Conservation (phyloP, 2,329 filamentous ascomycete genomes). For the Ceratocystiopsis minuta region DNA sequence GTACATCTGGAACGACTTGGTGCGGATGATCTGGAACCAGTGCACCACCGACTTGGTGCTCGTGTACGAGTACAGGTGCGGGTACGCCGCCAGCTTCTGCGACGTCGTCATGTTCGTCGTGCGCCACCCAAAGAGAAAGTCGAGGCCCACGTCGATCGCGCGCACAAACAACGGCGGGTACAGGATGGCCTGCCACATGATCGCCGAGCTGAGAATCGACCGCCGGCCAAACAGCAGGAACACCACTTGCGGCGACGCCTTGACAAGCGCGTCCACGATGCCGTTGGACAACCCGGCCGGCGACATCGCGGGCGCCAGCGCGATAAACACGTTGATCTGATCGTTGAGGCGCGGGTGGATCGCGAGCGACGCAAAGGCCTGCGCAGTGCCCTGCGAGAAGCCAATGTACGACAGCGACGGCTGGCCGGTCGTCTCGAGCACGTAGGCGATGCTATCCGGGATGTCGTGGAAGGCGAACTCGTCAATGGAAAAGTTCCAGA, state of each 20-base stretch:
- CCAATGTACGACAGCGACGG: slow-evolving; percentile 85
- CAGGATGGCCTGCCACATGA: slow-evolving; percentile 92
- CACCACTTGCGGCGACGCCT: slow-evolving; percentile 79
- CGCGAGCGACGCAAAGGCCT: slow-evolving; percentile 84
- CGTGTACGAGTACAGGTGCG: slow-evolving; percentile 90
- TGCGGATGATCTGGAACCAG: slow-evolving; percentile 98
- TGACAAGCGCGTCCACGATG: slow-evolving; percentile 82
- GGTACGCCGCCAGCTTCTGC: slow-evolving; percentile 90
- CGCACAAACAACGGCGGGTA: slow-evolving; percentile 89
- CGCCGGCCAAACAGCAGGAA: slow-evolving; percentile 85
- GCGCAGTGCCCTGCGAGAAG: slow-evolving; percentile 91
- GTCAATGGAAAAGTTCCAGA: slow-evolving; percentile 98
- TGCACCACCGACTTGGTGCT: slow-evolving; percentile 95
- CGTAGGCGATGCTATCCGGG: slow-evolving; percentile 82
- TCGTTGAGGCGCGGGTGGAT: slow-evolving; percentile 85
- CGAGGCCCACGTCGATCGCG: slow-evolving; percentile 64
- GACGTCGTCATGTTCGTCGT: slow-evolving; percentile 65
- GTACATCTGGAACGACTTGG: slow-evolving; percentile 93
- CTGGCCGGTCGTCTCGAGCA: slow-evolving; percentile 67
- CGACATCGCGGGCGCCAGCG: slow-evolving; percentile 88
- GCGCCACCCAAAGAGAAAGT: slow-evolving; percentile 80
- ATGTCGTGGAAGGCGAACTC: slow-evolving; percentile 98
- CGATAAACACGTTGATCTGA: slow-evolving; percentile 91
- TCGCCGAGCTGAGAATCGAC: slow-evolving; percentile 79
- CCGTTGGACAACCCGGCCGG: slow-evolving; percentile 79